phyloP scores from a whole-genome alignment of 2,329 filamentous ascomycete species.

The Byssochlamys sp. region DNA sequence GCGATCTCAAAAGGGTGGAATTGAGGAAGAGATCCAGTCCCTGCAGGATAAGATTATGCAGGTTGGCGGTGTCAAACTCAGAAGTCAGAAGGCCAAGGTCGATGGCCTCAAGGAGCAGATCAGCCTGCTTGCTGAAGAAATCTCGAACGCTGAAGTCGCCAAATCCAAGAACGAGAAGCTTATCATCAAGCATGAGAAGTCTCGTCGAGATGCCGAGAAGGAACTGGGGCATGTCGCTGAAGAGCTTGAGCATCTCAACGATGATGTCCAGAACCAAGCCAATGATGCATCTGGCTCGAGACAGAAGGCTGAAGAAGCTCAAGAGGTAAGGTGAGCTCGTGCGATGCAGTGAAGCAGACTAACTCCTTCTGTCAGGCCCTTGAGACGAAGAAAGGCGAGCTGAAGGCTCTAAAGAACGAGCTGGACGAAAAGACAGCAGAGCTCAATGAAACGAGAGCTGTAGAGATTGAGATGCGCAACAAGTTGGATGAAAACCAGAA shows the following conservation, averaged over 20 bases:
- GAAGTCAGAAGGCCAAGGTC: conserved; percentile 81
- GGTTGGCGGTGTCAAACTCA: conserved; percentile 84
- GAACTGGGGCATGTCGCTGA: conserved; percentile 63
- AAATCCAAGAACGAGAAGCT: conserved; percentile 93
- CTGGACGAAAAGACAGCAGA: conserved; percentile 77
- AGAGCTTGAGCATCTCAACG: conserved; percentile 69
- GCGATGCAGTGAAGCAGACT: conserved; percentile 11
- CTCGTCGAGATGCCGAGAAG: conserved; percentile 64
- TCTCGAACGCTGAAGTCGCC: conserved; percentile 75
- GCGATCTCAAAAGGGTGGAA: conserved; percentile 71
- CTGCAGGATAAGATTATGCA: conserved; percentile 98
- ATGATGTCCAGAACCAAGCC: conserved; percentile 67
- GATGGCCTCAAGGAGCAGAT: conserved; percentile 83
- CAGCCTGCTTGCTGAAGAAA: conserved; percentile 65
- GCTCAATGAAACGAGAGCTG: conserved; percentile 76
- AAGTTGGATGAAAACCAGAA: conserved; percentile 96
- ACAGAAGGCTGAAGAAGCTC: conserved; percentile 67
- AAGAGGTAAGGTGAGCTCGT: conserved; percentile 43
- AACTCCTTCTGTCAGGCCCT: conserved; percentile 44
- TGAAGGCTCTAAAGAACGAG: conserved; percentile 69
- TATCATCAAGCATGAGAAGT: conserved; percentile 74
- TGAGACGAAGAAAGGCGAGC: conserved; percentile 67
- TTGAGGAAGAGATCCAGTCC: conserved; percentile 85
- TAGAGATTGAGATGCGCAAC: conserved; percentile 96
- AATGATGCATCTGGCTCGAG: conserved; percentile 64